A percentile compares a stretch with the other conserved stretches of the same genome.
Conservation (phyloP, 148 eudicot genomes). For the Mesembryanthemum crystallinum region DNA sequence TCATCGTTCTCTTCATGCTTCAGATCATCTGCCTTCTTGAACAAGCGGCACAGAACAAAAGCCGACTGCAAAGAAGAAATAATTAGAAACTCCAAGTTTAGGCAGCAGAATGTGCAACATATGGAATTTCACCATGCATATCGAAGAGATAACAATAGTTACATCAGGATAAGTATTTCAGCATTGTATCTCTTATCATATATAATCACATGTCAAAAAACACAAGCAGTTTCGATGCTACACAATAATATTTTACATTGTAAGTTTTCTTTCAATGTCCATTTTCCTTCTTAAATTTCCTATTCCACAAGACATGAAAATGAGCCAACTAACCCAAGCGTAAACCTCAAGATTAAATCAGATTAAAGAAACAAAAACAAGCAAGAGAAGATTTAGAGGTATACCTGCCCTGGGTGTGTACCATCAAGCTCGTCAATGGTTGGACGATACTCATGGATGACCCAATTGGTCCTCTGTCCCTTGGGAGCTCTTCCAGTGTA, state of each 20-base stretch:
- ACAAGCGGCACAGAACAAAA: slow-evolving; percentile 79
- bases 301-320: neutral
- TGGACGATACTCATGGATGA: slow-evolving; percentile 90
- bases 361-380: neutral
- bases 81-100: neutral
- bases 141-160: neutral
- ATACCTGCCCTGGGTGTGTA: slow-evolving; percentile 87
- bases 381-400: neutral
- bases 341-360: neutral
- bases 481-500: slow-evolving; percentile 89
- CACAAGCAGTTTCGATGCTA: neutral
- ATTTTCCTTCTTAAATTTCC: neutral
- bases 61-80: slow-evolving; percentile 47
- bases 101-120: neutral
- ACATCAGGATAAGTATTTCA: neutral
- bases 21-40: slow-evolving; percentile 60
- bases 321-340: slow-evolving; percentile 1
- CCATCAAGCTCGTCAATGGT: slow-evolving; percentile 75
- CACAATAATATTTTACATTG: neutral
- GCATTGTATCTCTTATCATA: neutral
- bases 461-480: slow-evolving; percentile 84
- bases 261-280: neutral
- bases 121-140: neutral
- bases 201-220: neutral
- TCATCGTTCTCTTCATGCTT: slow-evolving; percentile 57